Percentiles rank a stretch among this genome's conserved stretches.
These are phyloP conservation scores for Penicillium corylophilum DNA, from an alignment of 2,329 filamentous ascomycete species.

Conservation along the genomic window DNA sequence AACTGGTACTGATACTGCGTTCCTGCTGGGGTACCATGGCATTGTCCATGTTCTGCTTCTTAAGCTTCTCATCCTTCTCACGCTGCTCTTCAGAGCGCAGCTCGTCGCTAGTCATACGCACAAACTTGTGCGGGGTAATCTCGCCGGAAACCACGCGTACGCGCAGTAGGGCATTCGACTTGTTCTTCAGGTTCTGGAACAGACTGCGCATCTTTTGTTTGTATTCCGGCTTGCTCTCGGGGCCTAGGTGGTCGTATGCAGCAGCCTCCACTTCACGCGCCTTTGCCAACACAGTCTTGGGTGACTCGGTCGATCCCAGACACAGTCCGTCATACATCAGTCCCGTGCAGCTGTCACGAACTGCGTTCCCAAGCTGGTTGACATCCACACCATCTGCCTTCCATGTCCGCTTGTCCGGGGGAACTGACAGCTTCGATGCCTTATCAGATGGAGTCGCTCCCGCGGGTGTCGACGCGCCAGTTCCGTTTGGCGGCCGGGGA, in stretches of 20 bases:
- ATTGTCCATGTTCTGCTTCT: constrained; percentile 94
- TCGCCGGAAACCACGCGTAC: constrained; percentile 72
- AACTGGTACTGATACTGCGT: constrained; percentile 82
- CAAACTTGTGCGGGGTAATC: constrained; percentile 71
- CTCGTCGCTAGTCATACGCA: constrained; percentile 84
- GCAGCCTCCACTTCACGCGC: constrained; percentile 74
- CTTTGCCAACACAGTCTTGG: constrained; percentile 65
- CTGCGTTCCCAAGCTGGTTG: constrained; percentile 69
- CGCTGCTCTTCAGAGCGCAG: constrained; percentile 83
- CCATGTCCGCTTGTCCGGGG: constrained; percentile 76
- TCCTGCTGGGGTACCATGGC: constrained; percentile 91
- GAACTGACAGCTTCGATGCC: constrained; percentile 55
- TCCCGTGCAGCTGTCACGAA: constrained; percentile 81
- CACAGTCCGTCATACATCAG: constrained; percentile 93
- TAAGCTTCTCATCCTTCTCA: constrained; percentile 70
- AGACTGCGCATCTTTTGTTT: constrained; percentile 86
- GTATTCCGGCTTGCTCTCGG: constrained; percentile 71
- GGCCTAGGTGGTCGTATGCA: constrained; percentile 67
- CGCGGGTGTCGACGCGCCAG: constrained; percentile 50
- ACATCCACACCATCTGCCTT: constrained; percentile 77
- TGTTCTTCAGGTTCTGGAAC: constrained; percentile 93
- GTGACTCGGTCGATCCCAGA: constrained; percentile 58
- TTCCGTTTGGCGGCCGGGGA: constrained; percentile 51
- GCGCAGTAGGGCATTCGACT: constrained; percentile 76
- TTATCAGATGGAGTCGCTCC: constrained; percentile 47